Evolutionary conservation across 441 rosid genomes (phyloP).

Genomic region (Eruca vesicaria): DNA sequence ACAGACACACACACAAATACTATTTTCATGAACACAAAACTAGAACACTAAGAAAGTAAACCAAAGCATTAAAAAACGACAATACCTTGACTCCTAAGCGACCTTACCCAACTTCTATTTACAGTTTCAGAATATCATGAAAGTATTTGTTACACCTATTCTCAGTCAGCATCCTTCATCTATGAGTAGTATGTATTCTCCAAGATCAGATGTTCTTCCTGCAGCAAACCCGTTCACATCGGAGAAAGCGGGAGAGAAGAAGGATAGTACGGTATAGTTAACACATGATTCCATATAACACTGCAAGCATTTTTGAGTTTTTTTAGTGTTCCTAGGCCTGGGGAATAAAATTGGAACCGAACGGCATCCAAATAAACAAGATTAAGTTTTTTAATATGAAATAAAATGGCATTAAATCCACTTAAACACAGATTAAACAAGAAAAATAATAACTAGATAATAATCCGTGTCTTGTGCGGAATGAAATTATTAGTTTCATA

Average conservation of each 20-base stretch:
- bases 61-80: conserved; percentile 1
- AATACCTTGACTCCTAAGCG: background rate
- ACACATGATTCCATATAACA: too few species aligned
- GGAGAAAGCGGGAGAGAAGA: background rate
- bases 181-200: conserved; percentile 89
- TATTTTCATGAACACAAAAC: background rate
- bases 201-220: conserved; percentile 83
- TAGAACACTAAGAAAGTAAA: background rate
- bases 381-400: too few species aligned
- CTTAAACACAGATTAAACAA: too few species aligned
- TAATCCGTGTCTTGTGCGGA: too few species aligned
- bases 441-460: too few species aligned
- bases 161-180: conserved; percentile 94
- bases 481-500: too few species aligned
- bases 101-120: conserved; percentile 29
- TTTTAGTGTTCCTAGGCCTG: too few species aligned
- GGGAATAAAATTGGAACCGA: too few species aligned
- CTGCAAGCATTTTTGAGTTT: too few species aligned
- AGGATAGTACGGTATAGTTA: conserved; percentile 19
- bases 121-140: conserved; percentile 22
- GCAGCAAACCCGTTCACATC: conserved; percentile 18
- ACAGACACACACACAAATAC: background rate
- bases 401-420: too few species aligned
- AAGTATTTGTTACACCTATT: conserved; percentile 32
- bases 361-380: too few species aligned